Conservation (phyloP, 768 basidiomycete species). For the Amanita fuliginea region DNA sequence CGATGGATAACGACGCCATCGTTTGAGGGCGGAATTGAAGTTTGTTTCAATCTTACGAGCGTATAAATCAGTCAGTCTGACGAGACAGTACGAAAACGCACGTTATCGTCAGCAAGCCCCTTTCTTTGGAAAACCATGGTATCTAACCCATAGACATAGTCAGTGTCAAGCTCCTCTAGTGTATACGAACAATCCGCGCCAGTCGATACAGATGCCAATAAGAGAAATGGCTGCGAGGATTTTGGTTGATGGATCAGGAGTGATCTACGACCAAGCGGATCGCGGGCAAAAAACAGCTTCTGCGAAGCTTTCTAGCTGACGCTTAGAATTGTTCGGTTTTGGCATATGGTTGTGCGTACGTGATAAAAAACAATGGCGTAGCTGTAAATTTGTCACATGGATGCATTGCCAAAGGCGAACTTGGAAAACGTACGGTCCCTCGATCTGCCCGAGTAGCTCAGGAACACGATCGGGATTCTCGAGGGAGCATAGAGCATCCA, state of each 20-base stretch:
- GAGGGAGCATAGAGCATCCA: constrained; percentile 21
- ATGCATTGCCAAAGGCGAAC: background rate
- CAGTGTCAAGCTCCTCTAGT: constrained; percentile 54
- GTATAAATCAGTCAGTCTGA: background rate
- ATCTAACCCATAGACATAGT: constrained; percentile 45
- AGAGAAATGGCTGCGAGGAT: constrained; percentile 33
- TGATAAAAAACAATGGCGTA: constrained; percentile 78
- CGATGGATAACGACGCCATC: background rate
- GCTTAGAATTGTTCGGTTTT: background rate
- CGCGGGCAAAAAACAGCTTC: constrained; percentile 62
- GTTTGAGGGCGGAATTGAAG: background rate
- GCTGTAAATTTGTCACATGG: constrained; percentile 23
- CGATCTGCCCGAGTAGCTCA: constrained; percentile 45
- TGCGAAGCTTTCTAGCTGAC: constrained; percentile 25
- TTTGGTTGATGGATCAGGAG: constrained; percentile 60
- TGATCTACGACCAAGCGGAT: constrained; percentile 83
- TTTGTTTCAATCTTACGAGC: background rate
- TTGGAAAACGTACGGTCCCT: constrained; percentile 65
- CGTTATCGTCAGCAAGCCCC: constrained; percentile 4
- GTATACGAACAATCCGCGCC: constrained; percentile 33
- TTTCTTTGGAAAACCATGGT: constrained; percentile 12
- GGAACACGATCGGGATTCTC: constrained; percentile 31
- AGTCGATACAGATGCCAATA: constrained; percentile 57
- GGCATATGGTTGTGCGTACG: constrained; percentile 25
- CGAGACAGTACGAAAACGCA: constrained; percentile 7